Percentiles rank a stretch among this genome's conserved stretches.
Evolutionary conservation across 441 rosid species (phyloP).

Genomic region (Gossypium schwendimanii): DNA sequence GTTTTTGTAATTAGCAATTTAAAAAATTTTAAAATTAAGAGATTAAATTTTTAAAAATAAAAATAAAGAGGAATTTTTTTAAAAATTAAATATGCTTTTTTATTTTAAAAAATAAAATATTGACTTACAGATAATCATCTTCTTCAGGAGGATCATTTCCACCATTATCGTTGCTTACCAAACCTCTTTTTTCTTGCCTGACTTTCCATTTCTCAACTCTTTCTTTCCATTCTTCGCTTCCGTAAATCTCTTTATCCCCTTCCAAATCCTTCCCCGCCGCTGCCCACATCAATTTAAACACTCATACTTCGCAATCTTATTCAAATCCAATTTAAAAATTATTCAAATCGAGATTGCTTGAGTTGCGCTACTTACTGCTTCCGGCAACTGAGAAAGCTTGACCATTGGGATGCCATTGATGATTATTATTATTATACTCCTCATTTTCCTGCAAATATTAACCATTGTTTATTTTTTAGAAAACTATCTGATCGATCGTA

Average conservation of each 20-base stretch:
- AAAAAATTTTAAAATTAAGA: no score
- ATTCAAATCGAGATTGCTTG: background rate
- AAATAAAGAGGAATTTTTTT: no score
- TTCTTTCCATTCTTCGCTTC: constrained; percentile 77
- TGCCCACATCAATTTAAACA: constrained; percentile 9
- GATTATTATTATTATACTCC: constrained; percentile 33
- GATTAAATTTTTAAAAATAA: no score
- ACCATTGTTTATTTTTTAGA: background rate
- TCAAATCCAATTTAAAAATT: background rate
- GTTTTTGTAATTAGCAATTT: no score
- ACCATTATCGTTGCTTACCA: constrained; percentile 48
- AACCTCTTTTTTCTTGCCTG: constrained; percentile 78
- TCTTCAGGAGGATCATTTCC: constrained; percentile 54
- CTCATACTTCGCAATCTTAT: background rate
- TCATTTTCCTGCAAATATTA: constrained; percentile 19
- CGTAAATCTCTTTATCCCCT: constrained; percentile 56
- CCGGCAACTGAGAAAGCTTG: constrained; percentile 64
- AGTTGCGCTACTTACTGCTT: constrained; percentile 43
- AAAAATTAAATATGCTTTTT: no score
- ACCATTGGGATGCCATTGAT: constrained; percentile 45
- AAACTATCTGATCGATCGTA: background rate
- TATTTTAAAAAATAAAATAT: background rate
- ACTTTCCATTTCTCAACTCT: constrained; percentile 83
- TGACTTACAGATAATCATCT: constrained; percentile 62
- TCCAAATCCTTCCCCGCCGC: constrained; percentile 65